These are phyloP conservation scores for Fusarium luffae DNA, from an alignment of 2,329 filamentous ascomycete species.

Conservation along the genomic window DNA sequence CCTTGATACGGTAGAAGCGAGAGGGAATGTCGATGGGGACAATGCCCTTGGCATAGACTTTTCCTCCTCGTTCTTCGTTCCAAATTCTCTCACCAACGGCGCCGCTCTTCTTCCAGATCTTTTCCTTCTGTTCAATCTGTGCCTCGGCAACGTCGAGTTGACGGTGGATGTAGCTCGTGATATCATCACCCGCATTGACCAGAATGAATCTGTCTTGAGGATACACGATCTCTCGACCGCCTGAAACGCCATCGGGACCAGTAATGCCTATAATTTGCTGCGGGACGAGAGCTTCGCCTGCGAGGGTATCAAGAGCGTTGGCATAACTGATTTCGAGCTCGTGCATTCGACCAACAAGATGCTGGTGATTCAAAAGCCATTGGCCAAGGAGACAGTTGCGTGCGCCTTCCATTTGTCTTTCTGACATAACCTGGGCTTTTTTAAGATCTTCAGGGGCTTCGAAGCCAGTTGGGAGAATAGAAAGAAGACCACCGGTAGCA, in stretches of 20 bases:
- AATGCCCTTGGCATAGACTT: conserved; percentile 56
- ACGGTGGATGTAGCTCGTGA: conserved; percentile 59
- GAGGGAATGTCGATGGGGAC: conserved; percentile 61
- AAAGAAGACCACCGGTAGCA: conserved; percentile 65
- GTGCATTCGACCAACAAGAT: conserved; percentile 65
- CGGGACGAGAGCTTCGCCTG: conserved; percentile 62
- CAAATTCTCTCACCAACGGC: conserved; percentile 56
- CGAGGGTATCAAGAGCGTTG: conserved; percentile 62
- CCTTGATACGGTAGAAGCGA: conserved; percentile 64
- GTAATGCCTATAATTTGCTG: conserved; percentile 62
- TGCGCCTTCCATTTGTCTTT: conserved; percentile 54
- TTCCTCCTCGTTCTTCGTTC: conserved; percentile 43
- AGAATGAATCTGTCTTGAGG: conserved; percentile 68
- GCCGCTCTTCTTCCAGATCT: conserved; percentile 51
- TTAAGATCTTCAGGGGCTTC: conserved; percentile 42
- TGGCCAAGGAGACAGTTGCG: conserved; percentile 67
- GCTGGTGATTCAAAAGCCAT: conserved; percentile 65
- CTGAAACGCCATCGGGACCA: conserved; percentile 63
- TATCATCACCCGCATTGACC: conserved; percentile 64
- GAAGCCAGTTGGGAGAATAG: conserved; percentile 60
- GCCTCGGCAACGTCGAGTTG: conserved; percentile 60
- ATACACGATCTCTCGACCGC: conserved; percentile 62
- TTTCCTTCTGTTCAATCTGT: conserved; percentile 50
- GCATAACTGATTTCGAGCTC: conserved; percentile 66
- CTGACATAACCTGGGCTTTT: conserved; percentile 31